Evolutionary conservation across 2,329 filamentous ascomycete species (phyloP).

Genomic region (Chaetomiaceae sp.): DNA sequence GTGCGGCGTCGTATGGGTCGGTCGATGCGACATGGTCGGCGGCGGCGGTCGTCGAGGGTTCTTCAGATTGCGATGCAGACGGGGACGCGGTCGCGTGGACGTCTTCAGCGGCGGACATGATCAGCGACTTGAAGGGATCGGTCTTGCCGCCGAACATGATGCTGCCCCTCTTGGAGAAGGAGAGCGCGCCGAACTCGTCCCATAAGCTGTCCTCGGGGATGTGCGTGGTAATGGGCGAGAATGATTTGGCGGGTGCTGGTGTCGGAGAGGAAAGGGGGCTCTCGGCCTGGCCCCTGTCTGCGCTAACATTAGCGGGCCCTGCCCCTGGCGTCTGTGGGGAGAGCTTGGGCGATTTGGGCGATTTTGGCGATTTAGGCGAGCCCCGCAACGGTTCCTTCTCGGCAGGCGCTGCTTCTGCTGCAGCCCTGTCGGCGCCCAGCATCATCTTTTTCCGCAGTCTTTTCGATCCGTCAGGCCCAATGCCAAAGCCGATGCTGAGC

Average conservation of each 20-base stretch:
- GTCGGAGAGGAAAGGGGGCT: slow-evolving; percentile 24
- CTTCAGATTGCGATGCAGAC: background rate
- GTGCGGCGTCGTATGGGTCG: background rate
- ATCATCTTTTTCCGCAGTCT: slow-evolving; percentile 25
- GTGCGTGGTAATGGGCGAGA: slow-evolving; percentile 50
- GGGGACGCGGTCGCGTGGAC: background rate
- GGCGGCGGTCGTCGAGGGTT: background rate
- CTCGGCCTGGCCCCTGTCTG: slow-evolving; percentile 14
- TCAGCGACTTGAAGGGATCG: slow-evolving; percentile 15
- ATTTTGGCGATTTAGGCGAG: slow-evolving; percentile 28
- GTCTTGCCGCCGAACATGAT: slow-evolving; percentile 54
- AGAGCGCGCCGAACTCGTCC: slow-evolving; percentile 55
- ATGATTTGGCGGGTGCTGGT: slow-evolving; percentile 31
- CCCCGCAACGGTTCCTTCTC: slow-evolving; percentile 16
- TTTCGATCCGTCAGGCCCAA: slow-evolving; percentile 18
- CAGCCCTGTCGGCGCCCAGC: slow-evolving; percentile 24
- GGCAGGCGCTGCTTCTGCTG: slow-evolving; percentile 16
- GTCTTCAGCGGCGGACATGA: slow-evolving; percentile 5
- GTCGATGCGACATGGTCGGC: background rate
- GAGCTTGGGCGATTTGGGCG: slow-evolving; percentile 24
- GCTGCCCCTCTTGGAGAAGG: slow-evolving; percentile 61
- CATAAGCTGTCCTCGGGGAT: slow-evolving; percentile 55
- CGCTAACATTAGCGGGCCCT: slow-evolving; percentile 8
- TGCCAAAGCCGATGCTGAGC: slow-evolving; percentile 21
- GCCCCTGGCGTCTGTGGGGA: slow-evolving; percentile 20